Evolutionary conservation across 2,329 filamentous ascomycete species (phyloP).

Genomic region (Colletotrichum orbiculare): DNA sequence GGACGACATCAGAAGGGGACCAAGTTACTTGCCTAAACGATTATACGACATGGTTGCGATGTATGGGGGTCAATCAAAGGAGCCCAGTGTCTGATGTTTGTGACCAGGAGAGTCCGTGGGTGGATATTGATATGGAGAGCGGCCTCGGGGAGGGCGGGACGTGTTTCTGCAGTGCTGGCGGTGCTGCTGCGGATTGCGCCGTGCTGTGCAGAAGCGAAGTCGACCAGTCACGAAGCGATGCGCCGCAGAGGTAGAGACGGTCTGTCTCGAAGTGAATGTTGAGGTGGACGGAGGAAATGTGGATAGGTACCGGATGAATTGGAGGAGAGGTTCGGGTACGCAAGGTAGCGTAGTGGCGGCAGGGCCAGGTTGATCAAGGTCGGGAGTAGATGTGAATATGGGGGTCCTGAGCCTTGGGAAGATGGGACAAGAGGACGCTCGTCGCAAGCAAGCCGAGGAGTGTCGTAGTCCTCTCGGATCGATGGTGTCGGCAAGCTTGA

Average conservation of each 20-base stretch:
- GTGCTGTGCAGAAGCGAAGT: constrained; percentile 28
- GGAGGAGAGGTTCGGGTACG: constrained; percentile 8
- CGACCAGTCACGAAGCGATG: constrained; percentile 15
- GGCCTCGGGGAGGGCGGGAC: constrained; percentile 26
- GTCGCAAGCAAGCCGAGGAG: constrained; percentile 18
- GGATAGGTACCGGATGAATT: constrained; percentile 1
- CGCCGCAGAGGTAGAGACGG: constrained; percentile 14
- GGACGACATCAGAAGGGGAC: constrained; percentile 39
- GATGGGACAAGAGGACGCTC: neutral
- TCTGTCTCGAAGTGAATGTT: constrained; percentile 5
- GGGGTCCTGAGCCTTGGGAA: neutral
- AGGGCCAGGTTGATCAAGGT: no score
- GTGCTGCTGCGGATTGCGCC: constrained; percentile 23
- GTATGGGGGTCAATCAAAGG: constrained; percentile 28
- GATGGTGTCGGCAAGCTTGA: constrained; percentile 3
- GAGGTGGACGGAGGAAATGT: constrained; percentile 19
- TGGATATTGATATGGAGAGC: constrained; percentile 33
- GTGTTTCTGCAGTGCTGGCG: constrained; percentile 31
- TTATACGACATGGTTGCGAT: constrained; percentile 74
- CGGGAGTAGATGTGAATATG: constrained; percentile 2
- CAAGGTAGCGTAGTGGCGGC: neutral
- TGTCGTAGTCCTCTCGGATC: constrained; percentile 24
- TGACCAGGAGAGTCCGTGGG: constrained; percentile 33
- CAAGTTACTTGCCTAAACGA: constrained; percentile 71
- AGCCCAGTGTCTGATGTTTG: constrained; percentile 37